A percentile compares a stretch with the other conserved stretches of the same genome.
Conservation (phyloP, 1,284 basidiomycete genomes). For the Sporisorium graminicola region DNA sequence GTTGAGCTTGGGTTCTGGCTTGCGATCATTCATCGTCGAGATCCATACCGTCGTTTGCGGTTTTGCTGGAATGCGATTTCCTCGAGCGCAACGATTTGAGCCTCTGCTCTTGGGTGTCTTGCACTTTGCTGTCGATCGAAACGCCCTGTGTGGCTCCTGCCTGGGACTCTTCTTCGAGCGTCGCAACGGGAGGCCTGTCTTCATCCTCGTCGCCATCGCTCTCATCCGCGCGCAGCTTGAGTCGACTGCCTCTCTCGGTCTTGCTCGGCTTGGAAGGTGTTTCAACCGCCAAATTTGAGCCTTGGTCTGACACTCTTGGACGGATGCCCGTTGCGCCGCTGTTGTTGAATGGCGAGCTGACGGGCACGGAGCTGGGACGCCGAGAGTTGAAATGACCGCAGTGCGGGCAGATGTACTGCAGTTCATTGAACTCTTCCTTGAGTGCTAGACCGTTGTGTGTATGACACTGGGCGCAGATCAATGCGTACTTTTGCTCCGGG, state of each 20-base stretch:
- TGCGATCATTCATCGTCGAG: slow-evolving; percentile 37
- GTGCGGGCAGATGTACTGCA: slow-evolving; percentile 82
- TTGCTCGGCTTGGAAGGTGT: slow-evolving; percentile 37
- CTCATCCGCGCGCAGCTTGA: slow-evolving; percentile 35
- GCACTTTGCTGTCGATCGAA: slow-evolving; percentile 17
- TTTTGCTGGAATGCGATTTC: slow-evolving; percentile 16
- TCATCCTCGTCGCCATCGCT: slow-evolving; percentile 26
- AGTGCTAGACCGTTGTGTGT: slow-evolving; percentile 93
- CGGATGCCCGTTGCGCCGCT: neutral
- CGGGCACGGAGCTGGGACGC: slow-evolving; percentile 63
- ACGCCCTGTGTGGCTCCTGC: neutral
- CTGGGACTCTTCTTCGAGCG: slow-evolving; percentile 21
- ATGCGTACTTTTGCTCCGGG: slow-evolving; percentile 77
- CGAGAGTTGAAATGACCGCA: slow-evolving; percentile 79
- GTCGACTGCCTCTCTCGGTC: slow-evolving; percentile 15
- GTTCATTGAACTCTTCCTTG: slow-evolving; percentile 87
- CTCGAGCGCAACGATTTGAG: slow-evolving; percentile 27
- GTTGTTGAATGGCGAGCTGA: slow-evolving; percentile 60
- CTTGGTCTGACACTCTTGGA: neutral
- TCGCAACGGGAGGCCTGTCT: slow-evolving; percentile 25
- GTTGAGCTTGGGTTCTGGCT: neutral
- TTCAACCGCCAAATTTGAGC: neutral
- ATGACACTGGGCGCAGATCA: slow-evolving; percentile 94
- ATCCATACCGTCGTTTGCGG: slow-evolving; percentile 34
- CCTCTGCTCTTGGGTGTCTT: slow-evolving; percentile 9